Conservation (phyloP, 1,284 basidiomycete species). For the Uromyces viciae-fabae region DNA sequence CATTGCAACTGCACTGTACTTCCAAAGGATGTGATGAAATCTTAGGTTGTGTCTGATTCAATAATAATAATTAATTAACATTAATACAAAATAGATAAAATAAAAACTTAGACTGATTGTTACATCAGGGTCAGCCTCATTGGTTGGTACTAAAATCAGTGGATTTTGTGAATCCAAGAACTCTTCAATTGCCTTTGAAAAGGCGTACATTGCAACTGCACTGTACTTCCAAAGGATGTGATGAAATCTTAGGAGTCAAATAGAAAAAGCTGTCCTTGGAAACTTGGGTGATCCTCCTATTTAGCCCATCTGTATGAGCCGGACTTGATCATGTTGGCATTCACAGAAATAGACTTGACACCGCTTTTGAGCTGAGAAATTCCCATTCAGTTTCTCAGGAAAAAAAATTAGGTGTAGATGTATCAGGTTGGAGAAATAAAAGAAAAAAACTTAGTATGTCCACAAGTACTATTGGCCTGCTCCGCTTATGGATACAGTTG, state of each 20-base stretch:
- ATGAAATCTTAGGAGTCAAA: background rate
- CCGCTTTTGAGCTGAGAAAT: background rate
- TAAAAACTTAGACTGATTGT: background rate
- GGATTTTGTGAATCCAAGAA: slow-evolving; percentile 20
- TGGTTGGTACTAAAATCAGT: background rate
- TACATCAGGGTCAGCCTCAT: no score
- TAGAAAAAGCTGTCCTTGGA: slow-evolving; percentile 6
- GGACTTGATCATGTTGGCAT: background rate
- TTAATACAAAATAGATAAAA: no score
- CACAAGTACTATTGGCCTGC: background rate
- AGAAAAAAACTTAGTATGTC: background rate
- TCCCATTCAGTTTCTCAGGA: background rate
- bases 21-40: slow-evolving; percentile 13
- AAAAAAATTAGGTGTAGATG: background rate
- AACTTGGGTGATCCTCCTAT: background rate
- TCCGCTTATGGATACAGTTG: background rate
- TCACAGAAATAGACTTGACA: background rate
- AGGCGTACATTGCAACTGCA: background rate
- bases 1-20: background rate
- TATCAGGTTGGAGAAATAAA: background rate
- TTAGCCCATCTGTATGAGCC: slow-evolving; percentile 16
- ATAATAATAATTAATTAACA: no score
- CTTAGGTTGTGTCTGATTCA: no score
- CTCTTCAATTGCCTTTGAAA: slow-evolving; percentile 10
- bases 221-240: slow-evolving; percentile 15